These are phyloP conservation scores for Eimeria brunetti DNA, from an alignment of 169 alveolate species.

Conservation along the genomic window DNA sequence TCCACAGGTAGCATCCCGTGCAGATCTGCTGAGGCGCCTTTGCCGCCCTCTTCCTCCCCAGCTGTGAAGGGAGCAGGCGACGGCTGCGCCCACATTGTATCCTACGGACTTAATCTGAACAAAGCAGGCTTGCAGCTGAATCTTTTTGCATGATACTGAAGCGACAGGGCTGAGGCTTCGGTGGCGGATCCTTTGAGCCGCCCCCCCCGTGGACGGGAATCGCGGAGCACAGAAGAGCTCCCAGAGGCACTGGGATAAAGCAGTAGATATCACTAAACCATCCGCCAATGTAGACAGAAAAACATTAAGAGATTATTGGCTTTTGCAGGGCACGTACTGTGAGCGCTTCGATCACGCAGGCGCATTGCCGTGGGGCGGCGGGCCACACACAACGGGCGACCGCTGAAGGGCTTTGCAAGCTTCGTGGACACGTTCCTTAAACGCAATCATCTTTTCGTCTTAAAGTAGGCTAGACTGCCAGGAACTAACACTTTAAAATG, in stretches of 20 bases:
- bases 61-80: background rate
- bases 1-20: background rate
- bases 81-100: background rate
- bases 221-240: background rate
- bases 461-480: background rate
- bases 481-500: background rate
- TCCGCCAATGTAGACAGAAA: background rate
- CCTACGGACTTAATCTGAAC: background rate
- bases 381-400: background rate
- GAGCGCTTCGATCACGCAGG: background rate
- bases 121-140: background rate
- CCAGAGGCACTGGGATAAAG: background rate
- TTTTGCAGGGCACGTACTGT: background rate
- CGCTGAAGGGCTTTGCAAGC: background rate
- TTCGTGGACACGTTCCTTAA: background rate
- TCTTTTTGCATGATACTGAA: background rate
- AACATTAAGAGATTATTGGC: background rate
- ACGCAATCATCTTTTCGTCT: background rate
- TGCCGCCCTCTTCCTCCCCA: background rate
- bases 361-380: background rate
- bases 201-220: slow-evolving; percentile 7
- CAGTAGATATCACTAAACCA: background rate
- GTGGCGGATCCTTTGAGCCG: background rate
- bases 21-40: background rate
- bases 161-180: background rate